Base-by-base conservation (phyloP, 2,329 filamentous ascomycete genomes). In the Ciborinia camelliae region DNA sequence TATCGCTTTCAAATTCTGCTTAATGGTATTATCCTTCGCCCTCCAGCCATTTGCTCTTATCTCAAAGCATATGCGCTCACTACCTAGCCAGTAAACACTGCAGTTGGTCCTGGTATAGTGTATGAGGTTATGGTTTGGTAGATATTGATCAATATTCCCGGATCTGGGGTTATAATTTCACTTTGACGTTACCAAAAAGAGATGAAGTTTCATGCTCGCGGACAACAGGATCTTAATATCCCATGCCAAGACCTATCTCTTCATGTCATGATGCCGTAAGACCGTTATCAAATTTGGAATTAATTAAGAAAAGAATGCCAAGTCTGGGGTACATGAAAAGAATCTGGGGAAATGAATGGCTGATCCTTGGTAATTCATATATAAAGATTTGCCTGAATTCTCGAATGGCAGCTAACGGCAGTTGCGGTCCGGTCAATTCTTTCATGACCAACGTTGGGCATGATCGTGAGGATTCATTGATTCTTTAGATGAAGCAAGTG, bases 141-240 rank as follows among this genome's bases (percentile, higher is more conserved):
- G 63, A 80, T 81, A 70, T 82, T 79, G 70, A 81, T 77, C 48
- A 78, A 73, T 70, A 83, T 81, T 53, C 80, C 80, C 1, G 80
- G 77, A 71, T 83, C 80, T n/a, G n/a, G n/a, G 52, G 68, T 77
- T 7, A 47, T 10, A 63, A 37, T 3, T 35, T 51, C 7, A 2
- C 18, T 61, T 37, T 12, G 20, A 35, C 9, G 15, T 35, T 10
- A 5, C 41, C 7, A 26, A 43, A 30, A 37, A 35, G 9, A 15
- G 15, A 26, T 18, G 2, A 28, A 55, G 18, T 7, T 55, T 28
- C 53, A 55, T 23, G 43, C 37, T 12, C 23, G 3, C 18, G 30
- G 26, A 10, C 18, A 47, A 32, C 5, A 26, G 15, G 5, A 35
- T 30, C 14, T 45, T 20, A 55, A 43, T 30, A 43, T 14, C 23